These are phyloP conservation scores for Chlamydomonas reinhardtii DNA, from an alignment of 163 green algal species.

Conservation along the genomic window DNA sequence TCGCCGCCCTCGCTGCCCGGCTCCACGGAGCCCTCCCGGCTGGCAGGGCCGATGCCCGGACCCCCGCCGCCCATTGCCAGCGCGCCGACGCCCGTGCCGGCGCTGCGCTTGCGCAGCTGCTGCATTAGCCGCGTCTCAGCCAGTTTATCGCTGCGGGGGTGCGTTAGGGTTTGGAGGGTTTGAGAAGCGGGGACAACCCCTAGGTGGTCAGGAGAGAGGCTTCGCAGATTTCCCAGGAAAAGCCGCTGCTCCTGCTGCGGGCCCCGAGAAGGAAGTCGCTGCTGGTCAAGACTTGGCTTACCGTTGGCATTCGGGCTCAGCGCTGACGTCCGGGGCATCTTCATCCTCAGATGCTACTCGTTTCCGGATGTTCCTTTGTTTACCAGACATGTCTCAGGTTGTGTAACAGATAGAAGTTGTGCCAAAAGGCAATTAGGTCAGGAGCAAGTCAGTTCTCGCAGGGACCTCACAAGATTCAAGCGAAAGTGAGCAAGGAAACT, in stretches of 20 bases:
- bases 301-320: conserved; percentile 27
- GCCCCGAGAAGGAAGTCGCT: too few relatives aligned
- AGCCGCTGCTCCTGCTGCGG: too few relatives aligned
- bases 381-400: background rate
- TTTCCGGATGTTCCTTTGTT: conserved; percentile 34
- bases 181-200: too few relatives aligned
- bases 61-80: conserved; percentile 23
- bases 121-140: conserved; percentile 40
- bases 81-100: conserved; percentile 1
- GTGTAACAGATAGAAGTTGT: too few relatives aligned
- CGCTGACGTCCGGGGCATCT: background rate
- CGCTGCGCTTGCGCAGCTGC: conserved; percentile 21
- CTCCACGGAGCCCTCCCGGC: conserved; percentile 6
- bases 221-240: too few relatives aligned
- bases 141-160: conserved; percentile 15
- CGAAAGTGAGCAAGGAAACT: too few relatives aligned
- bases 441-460: too few relatives aligned
- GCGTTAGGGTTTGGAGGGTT: too few relatives aligned
- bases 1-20: background rate
- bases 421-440: too few relatives aligned
- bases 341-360: conserved; percentile 4
- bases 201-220: too few relatives aligned
- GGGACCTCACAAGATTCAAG: too few relatives aligned
- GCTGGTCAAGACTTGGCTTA: background rate
- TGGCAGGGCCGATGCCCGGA: conserved; percentile 12